These are phyloP conservation scores for Fragilaria radians DNA, from an alignment of 108 stramenopile species.

Conservation along the genomic window DNA sequence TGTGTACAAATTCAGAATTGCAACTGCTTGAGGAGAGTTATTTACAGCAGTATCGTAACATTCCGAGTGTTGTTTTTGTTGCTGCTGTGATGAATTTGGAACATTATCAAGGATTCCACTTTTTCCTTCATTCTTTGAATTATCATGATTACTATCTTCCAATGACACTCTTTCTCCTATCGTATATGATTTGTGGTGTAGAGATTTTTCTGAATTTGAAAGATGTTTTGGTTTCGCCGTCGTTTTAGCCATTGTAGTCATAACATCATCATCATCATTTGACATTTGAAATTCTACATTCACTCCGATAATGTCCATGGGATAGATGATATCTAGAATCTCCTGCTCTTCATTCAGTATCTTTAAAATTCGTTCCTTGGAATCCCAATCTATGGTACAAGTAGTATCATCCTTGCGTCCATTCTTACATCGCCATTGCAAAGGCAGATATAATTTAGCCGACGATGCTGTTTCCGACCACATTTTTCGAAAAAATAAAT, in stretches of 20 bases:
- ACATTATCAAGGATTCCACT: neutral
- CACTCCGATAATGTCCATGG: slow-evolving; percentile 27
- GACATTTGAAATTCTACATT: slow-evolving; percentile 23
- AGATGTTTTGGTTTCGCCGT: neutral
- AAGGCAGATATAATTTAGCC: slow-evolving; percentile 1
- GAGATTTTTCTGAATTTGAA: neutral
- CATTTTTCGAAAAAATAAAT: too few relatives aligned
- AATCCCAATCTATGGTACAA: slow-evolving; percentile 9
- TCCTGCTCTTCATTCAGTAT: slow-evolving; percentile 16
- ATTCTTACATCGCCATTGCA: neutral
- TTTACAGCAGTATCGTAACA: neutral
- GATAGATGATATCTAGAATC: slow-evolving; percentile 26
- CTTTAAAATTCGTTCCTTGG: slow-evolving; percentile 2
- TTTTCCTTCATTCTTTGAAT: neutral
- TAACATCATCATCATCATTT: neutral
- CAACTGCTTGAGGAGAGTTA: slow-evolving; percentile 29
- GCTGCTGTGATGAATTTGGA: neutral
- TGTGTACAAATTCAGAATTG: slow-evolving; percentile 40
- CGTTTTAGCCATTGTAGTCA: neutral
- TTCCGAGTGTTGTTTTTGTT: too few relatives aligned
- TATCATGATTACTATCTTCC: neutral
- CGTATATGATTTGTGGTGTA: neutral
- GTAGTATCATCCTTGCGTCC: neutral
- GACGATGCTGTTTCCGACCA: neutral
- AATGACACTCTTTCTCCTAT: neutral